phyloP scores from a whole-genome alignment of 805 yeast genomes.

The Monosporozyma aquatica region DNA sequence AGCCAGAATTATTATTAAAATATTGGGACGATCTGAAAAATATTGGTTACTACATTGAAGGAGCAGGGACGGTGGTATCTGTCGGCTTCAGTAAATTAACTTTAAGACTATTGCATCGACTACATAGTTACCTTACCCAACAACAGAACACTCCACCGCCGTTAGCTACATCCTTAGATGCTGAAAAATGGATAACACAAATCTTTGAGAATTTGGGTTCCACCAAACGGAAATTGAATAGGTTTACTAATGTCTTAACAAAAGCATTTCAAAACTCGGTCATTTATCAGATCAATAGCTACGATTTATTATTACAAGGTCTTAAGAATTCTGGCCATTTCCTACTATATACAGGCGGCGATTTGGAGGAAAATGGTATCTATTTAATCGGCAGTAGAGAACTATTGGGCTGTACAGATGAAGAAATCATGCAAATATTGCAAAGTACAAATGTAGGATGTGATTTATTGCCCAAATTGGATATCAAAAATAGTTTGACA shows the following conservation, averaged over 20 bases:
- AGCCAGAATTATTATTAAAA: conserved; percentile 78
- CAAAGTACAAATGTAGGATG: conserved; percentile 45
- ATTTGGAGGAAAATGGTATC: conserved; percentile 63
- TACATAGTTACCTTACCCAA: conserved; percentile 59
- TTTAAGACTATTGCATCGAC: conserved; percentile 55
- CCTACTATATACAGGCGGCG: conserved; percentile 59
- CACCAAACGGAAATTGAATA: conserved; percentile 69
- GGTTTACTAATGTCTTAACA: conserved; percentile 62
- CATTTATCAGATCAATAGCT: conserved; percentile 46
- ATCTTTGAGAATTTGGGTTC: conserved; percentile 65
- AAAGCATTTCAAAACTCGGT: conserved; percentile 67
- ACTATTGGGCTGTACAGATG: conserved; percentile 31
- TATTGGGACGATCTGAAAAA: conserved; percentile 74
- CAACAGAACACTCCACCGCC: conserved; percentile 59
- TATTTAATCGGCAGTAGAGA: conserved; percentile 67
- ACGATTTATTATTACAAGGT: conserved; percentile 44
- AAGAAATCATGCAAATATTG: conserved; percentile 37
- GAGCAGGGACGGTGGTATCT: conserved; percentile 75
- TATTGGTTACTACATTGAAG: conserved; percentile 69
- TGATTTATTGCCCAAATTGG: conserved; percentile 32
- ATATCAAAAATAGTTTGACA: conserved; percentile 24
- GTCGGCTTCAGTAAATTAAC: conserved; percentile 62
- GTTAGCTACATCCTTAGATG: conserved; percentile 31
- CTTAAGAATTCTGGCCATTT: conserved; percentile 63
- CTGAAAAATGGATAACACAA: conserved; percentile 58